phyloP scores from a whole-genome alignment of 768 basidiomycete genomes.

The Pisolithus sp. region DNA sequence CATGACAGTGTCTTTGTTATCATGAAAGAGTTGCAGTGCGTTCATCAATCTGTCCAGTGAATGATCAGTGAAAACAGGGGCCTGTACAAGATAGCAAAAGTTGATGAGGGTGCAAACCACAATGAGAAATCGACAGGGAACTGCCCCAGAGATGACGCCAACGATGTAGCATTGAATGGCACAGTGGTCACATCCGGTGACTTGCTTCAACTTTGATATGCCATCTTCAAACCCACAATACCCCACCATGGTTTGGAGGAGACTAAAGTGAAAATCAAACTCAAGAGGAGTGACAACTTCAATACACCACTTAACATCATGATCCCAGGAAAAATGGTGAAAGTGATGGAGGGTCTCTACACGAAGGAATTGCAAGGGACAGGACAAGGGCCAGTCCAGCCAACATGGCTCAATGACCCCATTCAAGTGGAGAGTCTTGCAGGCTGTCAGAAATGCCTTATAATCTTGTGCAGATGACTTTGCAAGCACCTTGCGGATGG shows the following conservation, averaged over 20 bases:
- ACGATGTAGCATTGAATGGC: conserved; percentile 31
- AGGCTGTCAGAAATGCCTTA: too few relatives aligned
- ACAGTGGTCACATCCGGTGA: conserved; percentile 32
- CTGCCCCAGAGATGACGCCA: conserved; percentile 28
- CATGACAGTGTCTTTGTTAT: conserved; percentile 29
- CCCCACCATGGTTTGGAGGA: too few relatives aligned
- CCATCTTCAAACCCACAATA: conserved; percentile 26
- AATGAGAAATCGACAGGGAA: conserved; percentile 22
- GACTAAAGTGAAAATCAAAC: too few relatives aligned
- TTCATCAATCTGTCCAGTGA: conserved; percentile 10
- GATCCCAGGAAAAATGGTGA: too few relatives aligned
- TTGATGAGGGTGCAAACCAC: conserved; percentile 32
- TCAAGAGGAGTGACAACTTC: too few relatives aligned
- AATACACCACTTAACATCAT: too few relatives aligned
- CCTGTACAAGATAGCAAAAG: conserved; percentile 32
- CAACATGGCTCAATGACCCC: too few relatives aligned
- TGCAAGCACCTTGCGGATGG: conserved; percentile 3
- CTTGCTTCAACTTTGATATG: conserved; percentile 35
- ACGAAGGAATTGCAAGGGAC: too few relatives aligned
- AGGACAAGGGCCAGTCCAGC: too few relatives aligned
- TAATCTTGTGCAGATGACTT: background rate
- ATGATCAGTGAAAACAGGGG: conserved; percentile 18
- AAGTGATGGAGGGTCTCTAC: too few relatives aligned
- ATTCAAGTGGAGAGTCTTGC: too few relatives aligned
- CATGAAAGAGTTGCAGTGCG: conserved; percentile 26